Percentiles rank a stretch among this genome's conserved stretches.
phyloP scores from a whole-genome alignment of 768 basidiomycete genomes.

The Termitomyces sp. region DNA sequence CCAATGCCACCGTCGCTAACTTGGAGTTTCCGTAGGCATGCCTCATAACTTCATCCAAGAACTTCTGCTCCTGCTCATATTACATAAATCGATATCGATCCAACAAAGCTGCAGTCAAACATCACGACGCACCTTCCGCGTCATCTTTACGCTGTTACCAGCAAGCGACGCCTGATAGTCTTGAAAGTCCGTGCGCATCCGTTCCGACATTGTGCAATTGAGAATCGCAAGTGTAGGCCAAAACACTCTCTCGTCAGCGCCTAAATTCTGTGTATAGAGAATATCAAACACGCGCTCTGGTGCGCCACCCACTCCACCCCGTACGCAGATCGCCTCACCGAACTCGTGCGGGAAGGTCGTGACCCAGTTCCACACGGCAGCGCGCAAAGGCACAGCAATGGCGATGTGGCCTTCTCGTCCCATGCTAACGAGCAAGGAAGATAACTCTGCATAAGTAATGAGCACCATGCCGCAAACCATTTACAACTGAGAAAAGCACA shows the following conservation, averaged over 20 bases:
- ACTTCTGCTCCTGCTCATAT: conserved; percentile 43
- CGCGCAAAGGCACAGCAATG: conserved; percentile 66
- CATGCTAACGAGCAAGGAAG: conserved; percentile 80
- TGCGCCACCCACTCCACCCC: conserved; percentile 69
- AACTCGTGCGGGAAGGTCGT: conserved; percentile 75
- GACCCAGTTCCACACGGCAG: conserved; percentile 90
- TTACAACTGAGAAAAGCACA: conserved; percentile 11
- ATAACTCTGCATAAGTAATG: conserved; percentile 49
- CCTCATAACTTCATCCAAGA: conserved; percentile 58
- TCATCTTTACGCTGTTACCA: conserved; percentile 23
- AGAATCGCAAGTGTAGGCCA: conserved; percentile 83
- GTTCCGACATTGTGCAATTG: conserved; percentile 70
- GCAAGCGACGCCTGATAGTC: conserved; percentile 42
- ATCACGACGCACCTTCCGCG: conserved; percentile 29
- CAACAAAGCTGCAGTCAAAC: not conserved
- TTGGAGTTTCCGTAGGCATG: conserved; percentile 52
- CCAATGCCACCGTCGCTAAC: conserved; percentile 59
- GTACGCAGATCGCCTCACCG: conserved; percentile 59
- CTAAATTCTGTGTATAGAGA: conserved; percentile 46
- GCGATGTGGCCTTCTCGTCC: conserved; percentile 66
- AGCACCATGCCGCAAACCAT: not conserved
- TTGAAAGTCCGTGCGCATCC: conserved; percentile 55
- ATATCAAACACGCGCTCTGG: conserved; percentile 87
- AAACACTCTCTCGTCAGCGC: conserved; percentile 46
- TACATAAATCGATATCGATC: not conserved